These are phyloP conservation scores for Solanum dulcamara DNA, from an alignment of 257 asterid genomes.

Conservation along the genomic window DNA sequence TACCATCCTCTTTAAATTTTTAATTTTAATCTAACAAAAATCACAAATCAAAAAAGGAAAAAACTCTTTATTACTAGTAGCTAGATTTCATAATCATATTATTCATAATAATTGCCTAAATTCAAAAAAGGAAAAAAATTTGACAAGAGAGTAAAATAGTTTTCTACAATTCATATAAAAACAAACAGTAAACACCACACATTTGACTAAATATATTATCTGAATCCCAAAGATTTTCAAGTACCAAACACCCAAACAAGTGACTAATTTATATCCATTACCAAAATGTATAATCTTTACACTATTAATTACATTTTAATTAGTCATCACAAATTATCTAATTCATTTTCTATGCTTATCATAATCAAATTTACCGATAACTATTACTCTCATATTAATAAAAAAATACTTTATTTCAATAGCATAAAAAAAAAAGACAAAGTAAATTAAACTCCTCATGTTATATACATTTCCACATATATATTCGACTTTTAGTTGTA, in stretches of 20 bases:
- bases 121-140: not conserved
- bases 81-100: not conserved
- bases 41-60: not conserved
- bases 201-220: not conserved
- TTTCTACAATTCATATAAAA: not conserved
- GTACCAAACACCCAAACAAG: not conserved
- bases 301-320: not conserved
- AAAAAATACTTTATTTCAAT: no score
- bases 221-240: not conserved
- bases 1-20: not conserved
- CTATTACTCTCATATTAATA: not conserved
- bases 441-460: not conserved
- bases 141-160: not conserved
- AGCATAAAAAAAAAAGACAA: no score
- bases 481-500: not conserved
- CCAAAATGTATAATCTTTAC: not conserved
- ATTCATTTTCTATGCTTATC: not conserved
- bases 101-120: not conserved
- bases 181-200: not conserved
- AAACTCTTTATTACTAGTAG: not conserved
- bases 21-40: not conserved
- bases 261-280: not conserved
- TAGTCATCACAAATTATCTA: not conserved
- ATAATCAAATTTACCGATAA: not conserved
- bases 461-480: not conserved